phyloP scores from a whole-genome alignment of 2,329 filamentous ascomycete species.

The Zymoseptoria brevis region DNA sequence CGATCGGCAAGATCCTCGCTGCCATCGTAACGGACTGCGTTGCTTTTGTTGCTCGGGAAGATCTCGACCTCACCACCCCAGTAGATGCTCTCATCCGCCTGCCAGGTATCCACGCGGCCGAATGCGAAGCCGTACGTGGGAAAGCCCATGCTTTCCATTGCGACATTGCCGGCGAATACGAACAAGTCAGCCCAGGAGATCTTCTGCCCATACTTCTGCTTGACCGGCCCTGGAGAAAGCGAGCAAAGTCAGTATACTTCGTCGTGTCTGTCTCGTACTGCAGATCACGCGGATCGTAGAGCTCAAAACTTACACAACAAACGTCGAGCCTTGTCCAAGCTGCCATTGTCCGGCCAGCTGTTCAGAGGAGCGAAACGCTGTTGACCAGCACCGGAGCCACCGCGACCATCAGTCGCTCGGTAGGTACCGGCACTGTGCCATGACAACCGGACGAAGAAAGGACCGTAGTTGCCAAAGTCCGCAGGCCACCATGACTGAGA shows the following conservation, averaged over 20 bases:
- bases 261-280: too few species aligned
- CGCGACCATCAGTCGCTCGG: conserved; percentile 65
- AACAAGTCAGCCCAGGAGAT: conserved; percentile 72
- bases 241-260: conserved; percentile 45
- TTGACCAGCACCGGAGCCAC: conserved; percentile 62
- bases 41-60: conserved; percentile 51
- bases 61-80: conserved; percentile 68
- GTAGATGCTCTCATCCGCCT: conserved; percentile 68
- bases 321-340: conserved; percentile 71
- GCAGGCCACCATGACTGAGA: conserved; percentile 77
- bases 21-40: conserved; percentile 62
- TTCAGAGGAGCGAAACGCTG: conserved; percentile 75
- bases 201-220: conserved; percentile 77
- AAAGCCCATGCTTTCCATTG: conserved; percentile 68
- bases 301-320: conserved; percentile 47
- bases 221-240: conserved; percentile 50
- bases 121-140: conserved; percentile 66
- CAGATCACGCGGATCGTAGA: not conserved
- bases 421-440: conserved; percentile 78
- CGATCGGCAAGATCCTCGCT: conserved; percentile 42
- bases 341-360: conserved; percentile 74
- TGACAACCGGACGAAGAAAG: conserved; percentile 71
- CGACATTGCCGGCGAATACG: conserved; percentile 67
- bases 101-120: conserved; percentile 64
- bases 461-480: conserved; percentile 73